Percentiles rank a stretch among this genome's conserved stretches.
Conservation (phyloP, 139 green algal species). For the Coelastrella sp. region DNA sequence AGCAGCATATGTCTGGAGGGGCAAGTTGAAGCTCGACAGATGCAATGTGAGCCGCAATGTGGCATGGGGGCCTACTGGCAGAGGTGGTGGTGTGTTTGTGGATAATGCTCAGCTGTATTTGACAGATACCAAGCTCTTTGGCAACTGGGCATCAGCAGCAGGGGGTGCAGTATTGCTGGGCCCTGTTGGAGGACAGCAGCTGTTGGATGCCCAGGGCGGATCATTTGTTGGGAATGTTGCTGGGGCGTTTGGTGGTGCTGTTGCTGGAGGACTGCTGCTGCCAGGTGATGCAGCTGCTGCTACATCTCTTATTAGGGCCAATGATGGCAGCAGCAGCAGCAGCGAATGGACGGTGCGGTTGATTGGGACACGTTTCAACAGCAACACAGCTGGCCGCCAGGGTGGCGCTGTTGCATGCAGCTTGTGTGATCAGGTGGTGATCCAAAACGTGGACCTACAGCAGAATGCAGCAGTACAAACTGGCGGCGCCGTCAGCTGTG, state of each 20-base stretch:
- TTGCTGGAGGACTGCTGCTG: slow-evolving; percentile 27
- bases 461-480: slow-evolving; percentile 10
- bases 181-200: background rate
- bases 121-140: background rate
- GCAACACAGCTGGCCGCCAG: slow-evolving; percentile 30
- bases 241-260: slow-evolving; percentile 1
- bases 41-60: slow-evolving; percentile 20
- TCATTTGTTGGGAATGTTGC: slow-evolving; percentile 6
- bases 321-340: background rate
- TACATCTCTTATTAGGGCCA: background rate
- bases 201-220: background rate
- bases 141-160: slow-evolving; percentile 22
- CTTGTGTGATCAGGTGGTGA: background rate
- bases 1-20: slow-evolving; percentile 15
- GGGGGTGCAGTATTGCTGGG: slow-evolving; percentile 9
- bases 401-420: slow-evolving; percentile 18
- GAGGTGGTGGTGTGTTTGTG: slow-evolving; percentile 31
- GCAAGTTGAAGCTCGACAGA: background rate
- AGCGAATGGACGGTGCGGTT: background rate
- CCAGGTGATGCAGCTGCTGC: slow-evolving; percentile 26
- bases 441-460: background rate
- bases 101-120: slow-evolving; percentile 14
- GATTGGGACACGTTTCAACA: background rate
- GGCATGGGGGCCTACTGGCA: background rate
- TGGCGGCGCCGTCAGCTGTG: slow-evolving; percentile 23